Evolutionary conservation across 2,329 filamentous ascomycete species (phyloP).

Genomic region (Calonectria hawksworthii): DNA sequence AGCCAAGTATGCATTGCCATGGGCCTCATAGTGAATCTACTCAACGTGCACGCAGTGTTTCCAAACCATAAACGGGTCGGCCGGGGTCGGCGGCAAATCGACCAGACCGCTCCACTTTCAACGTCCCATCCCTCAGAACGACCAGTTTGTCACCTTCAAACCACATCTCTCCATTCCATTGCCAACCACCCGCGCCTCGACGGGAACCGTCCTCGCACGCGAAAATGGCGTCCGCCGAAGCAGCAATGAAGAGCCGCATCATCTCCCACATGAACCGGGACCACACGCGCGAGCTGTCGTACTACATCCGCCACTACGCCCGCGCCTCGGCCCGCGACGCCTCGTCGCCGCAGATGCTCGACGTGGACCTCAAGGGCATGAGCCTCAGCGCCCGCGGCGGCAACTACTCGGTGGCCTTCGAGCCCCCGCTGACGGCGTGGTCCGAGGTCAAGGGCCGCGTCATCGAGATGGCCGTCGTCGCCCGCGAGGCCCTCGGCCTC

Average conservation of each 20-base stretch:
- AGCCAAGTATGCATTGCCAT: background rate
- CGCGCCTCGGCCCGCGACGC: conserved; percentile 69
- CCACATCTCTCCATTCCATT: background rate
- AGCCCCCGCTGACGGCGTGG: conserved; percentile 78
- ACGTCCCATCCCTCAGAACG: conserved; percentile 29
- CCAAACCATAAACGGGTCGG: conserved; percentile 1
- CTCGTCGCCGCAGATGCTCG: conserved; percentile 71
- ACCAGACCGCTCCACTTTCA: conserved; percentile 37
- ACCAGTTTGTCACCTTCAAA: background rate
- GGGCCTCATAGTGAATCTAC: background rate
- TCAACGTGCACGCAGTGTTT: background rate
- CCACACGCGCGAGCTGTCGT: conserved; percentile 79
- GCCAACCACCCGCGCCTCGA: background rate
- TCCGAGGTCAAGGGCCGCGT: conserved; percentile 78
- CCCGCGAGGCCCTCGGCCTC: conserved; percentile 72
- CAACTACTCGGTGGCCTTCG: conserved; percentile 70
- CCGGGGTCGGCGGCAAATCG: conserved; percentile 22
- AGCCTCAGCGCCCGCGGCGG: conserved; percentile 68
- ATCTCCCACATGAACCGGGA: conserved; percentile 90
- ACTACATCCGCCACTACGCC: conserved; percentile 83
- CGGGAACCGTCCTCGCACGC: background rate
- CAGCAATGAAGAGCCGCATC: conserved; percentile 54
- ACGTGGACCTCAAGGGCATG: conserved; percentile 76
- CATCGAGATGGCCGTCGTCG: conserved; percentile 76
- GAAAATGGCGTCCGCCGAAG: conserved; percentile 46